phyloP scores from a whole-genome alignment of 495 filamentous ascomycete species.

The Apiosordaria backusii region DNA sequence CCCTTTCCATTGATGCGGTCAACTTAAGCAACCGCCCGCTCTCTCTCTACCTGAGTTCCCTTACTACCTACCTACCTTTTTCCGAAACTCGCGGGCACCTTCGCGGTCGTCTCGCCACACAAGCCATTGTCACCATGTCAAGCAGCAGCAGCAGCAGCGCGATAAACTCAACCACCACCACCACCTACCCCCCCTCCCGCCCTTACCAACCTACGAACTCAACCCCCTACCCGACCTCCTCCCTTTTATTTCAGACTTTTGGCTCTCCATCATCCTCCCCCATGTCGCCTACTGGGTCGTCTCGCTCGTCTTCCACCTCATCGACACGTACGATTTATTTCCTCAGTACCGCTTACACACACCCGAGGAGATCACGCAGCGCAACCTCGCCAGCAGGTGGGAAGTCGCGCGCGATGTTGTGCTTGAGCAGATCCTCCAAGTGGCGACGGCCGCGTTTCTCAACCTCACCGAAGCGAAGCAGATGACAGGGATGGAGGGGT shows the following conservation, averaged over 20 bases:
- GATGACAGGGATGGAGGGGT: slow-evolving; percentile 68
- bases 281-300: slow-evolving; percentile 83
- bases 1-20: background rate
- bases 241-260: slow-evolving; percentile 74
- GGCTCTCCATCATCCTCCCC: slow-evolving; percentile 69
- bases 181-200: slow-evolving; percentile 55
- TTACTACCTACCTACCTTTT: background rate
- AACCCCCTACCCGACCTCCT: slow-evolving; percentile 65
- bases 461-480: slow-evolving; percentile 62
- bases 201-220: slow-evolving; percentile 70
- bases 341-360: slow-evolving; percentile 89
- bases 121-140: no score
- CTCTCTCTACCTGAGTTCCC: background rate
- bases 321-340: slow-evolving; percentile 79
- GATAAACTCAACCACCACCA: slow-evolving; percentile 35
- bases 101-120: no score
- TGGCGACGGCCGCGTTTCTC: slow-evolving; percentile 58
- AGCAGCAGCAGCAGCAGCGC: no score
- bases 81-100: no score
- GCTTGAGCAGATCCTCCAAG: slow-evolving; percentile 85
- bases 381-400: slow-evolving; percentile 79
- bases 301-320: slow-evolving; percentile 80
- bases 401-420: slow-evolving; percentile 85
- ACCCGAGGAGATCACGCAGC: slow-evolving; percentile 76
- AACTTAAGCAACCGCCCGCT: background rate